Percentiles rank a stretch among this genome's conserved stretches.
phyloP scores from a whole-genome alignment of 176 grass and related monocot species.

The Oryza brachyantha region DNA sequence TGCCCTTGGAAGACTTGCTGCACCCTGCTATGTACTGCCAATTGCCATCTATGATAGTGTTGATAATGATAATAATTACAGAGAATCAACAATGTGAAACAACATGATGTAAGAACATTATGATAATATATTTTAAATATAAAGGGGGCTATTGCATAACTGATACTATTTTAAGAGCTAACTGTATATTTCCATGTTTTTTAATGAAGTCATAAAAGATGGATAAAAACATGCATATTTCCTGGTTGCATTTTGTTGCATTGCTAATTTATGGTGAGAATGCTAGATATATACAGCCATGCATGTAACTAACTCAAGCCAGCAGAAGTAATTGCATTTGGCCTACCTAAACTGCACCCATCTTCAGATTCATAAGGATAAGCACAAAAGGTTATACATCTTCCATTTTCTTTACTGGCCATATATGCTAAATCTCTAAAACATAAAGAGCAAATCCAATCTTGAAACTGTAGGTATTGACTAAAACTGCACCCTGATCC shows the following conservation, averaged over 20 bases:
- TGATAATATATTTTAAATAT: no score
- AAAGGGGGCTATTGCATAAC: no score
- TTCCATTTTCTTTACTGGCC: constrained; percentile 2
- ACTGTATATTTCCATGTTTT: no score
- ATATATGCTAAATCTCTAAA: not conserved
- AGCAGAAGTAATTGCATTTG: not conserved
- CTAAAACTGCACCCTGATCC: constrained; percentile 15
- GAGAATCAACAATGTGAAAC: no score
- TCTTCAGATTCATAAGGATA: no score
- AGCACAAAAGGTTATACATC: not conserved
- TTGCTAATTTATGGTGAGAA: not conserved
- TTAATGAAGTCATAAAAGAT: not conserved
- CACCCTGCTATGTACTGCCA: no score
- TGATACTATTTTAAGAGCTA: no score
- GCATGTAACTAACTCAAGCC: not conserved
- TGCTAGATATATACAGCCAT: constrained; percentile 4
- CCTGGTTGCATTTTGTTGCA: not conserved
- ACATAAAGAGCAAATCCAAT: constrained; percentile 4
- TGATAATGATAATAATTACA: no score
- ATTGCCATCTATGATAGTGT: no score
- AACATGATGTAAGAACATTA: no score
- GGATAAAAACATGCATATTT: constrained; percentile 1
- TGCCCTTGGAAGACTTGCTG: no score
- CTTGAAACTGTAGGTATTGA: constrained; percentile 7
- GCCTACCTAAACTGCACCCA: not conserved